Evolutionary conservation across 1,284 basidiomycete genomes (phyloP).

Genomic region (Gymnopus androsaceus): DNA sequence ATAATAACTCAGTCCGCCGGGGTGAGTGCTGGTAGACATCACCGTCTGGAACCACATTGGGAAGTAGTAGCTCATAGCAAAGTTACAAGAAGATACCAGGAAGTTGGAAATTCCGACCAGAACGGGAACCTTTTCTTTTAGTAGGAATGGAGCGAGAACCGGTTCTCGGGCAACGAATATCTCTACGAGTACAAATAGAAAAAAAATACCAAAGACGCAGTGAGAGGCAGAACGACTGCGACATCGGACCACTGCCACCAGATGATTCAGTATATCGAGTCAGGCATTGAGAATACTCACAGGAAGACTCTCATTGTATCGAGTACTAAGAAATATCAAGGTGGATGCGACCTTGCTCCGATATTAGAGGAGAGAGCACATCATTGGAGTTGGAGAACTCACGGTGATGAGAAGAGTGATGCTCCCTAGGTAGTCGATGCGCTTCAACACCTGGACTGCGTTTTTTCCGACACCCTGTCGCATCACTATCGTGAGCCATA

Average conservation of each 20-base stretch:
- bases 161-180: constrained; percentile 68
- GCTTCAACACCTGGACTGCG: constrained; percentile 51
- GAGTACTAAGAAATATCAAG: constrained; percentile 66
- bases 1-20: too few relatives aligned
- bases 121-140: constrained; percentile 68
- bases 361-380: background rate
- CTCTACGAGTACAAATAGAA: constrained; percentile 65
- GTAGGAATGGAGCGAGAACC: constrained; percentile 67
- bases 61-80: constrained; percentile 76
- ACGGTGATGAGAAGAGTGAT: constrained; percentile 60
- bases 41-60: constrained; percentile 90
- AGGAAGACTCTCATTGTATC: constrained; percentile 64
- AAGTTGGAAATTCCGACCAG: constrained; percentile 76
- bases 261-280: constrained; percentile 3
- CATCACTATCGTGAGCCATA: too few relatives aligned
- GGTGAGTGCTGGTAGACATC: constrained; percentile 59
- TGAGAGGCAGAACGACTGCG: constrained; percentile 57
- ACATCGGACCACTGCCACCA: constrained; percentile 54
- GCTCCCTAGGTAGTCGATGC: constrained; percentile 69
- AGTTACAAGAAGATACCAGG: constrained; percentile 73
- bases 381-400: constrained; percentile 20
- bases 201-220: constrained; percentile 47
- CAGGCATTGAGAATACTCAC: constrained; percentile 36
- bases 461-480: constrained; percentile 54
- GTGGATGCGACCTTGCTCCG: constrained; percentile 58